Evolutionary conservation across 257 asterid species (phyloP).

Genomic region (Thymus mandschuricus): DNA sequence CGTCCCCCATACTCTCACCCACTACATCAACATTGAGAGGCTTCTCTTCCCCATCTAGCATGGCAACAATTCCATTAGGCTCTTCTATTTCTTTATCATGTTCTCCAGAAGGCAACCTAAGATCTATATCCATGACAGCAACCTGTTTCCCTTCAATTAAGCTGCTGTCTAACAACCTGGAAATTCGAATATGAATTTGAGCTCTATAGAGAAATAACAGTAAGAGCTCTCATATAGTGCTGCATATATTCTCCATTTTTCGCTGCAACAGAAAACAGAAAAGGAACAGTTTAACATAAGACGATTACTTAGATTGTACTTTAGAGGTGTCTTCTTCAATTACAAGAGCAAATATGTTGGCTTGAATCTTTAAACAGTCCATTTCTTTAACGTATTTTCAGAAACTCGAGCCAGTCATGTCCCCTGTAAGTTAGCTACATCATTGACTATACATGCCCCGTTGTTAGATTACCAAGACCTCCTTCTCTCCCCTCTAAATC

Average conservation of each 20-base stretch:
- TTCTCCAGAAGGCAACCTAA: slow-evolving; percentile 87
- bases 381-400: neutral
- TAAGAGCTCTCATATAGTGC: neutral
- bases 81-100: slow-evolving; percentile 74
- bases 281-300: neutral
- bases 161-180: slow-evolving; percentile 35
- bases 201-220: slow-evolving; percentile 17
- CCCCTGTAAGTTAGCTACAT: slow-evolving; percentile 12
- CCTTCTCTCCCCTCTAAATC: too few species aligned
- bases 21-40: slow-evolving; percentile 58
- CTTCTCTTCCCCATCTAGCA: slow-evolving; percentile 76
- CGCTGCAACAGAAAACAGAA: neutral
- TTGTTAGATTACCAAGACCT: too few species aligned
- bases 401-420: neutral
- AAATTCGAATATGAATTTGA: slow-evolving; percentile 21
- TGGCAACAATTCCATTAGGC: slow-evolving; percentile 56
- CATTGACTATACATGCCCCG: neutral
- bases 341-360: slow-evolving; percentile 5
- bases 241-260: neutral
- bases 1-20: slow-evolving; percentile 56
- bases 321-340: neutral
- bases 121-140: slow-evolving; percentile 81
- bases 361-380: neutral
- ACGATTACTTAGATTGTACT: neutral
- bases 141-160: slow-evolving; percentile 29